Base-by-base conservation (phyloP, 768 basidiomycete species). In the Pleurotus citrinopileatus region DNA sequence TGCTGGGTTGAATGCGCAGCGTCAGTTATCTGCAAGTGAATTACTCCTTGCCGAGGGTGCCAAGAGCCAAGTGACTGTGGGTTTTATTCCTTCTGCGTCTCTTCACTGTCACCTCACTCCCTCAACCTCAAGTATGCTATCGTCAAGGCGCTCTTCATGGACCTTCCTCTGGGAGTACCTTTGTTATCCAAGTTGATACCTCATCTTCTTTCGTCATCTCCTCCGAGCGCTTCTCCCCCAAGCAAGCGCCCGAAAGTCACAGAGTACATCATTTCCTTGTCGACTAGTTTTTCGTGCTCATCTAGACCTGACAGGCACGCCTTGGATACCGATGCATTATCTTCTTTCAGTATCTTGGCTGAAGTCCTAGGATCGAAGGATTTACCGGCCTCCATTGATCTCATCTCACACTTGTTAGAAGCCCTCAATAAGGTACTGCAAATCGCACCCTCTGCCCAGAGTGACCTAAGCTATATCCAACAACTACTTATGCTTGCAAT, bases 401-500 rank as follows among this genome's bases (percentile, higher is more conserved):
- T 96, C 42, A 74, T 94, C 40, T 79, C 86, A 0, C 76, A 73
- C 42, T 74, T 95, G 4, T 72, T 98, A 36, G 88, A 91, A 36
- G 82, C 84, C 0, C 73, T 97, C 27, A 83, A 80, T 60, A 81
- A 76, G 52, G 76, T 94, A 12, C 70, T 83, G 2, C 84, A 83
- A 52, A 73, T 79, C 13, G 71, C 80, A 4, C 74, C 82, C 6
- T 64, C 78, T 28, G 68, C 78, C 3, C 75, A 77, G 27, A 79
- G 84, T n/a, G 90, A 89, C 47, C 77, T 85, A 15, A 84, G 77
- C 58, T 96, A 91, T 60, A 71, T 89, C 9, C 85, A 91, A 65
- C 94, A 96, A 66, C 76, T 93, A 54, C 65, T 96, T 19, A 88
- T 96, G 80, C 84, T 87, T 8, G 89, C 89, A 1, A 75, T 95